A percentile compares a stretch with the other conserved stretches of the same genome.
Evolutionary conservation across 331 rosid species (phyloP).

Genomic region (Malus hybrid): DNA sequence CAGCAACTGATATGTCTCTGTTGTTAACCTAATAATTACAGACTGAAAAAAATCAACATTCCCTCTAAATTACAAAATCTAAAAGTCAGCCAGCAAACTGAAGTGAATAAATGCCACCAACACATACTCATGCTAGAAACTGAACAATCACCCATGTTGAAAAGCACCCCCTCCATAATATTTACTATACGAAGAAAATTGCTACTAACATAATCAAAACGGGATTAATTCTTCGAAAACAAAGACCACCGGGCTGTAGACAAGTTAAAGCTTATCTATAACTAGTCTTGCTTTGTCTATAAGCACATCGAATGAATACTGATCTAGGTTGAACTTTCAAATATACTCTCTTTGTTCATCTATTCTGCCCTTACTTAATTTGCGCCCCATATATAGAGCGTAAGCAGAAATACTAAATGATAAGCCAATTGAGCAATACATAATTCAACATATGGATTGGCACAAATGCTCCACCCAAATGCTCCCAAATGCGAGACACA

Average conservation of each 20-base stretch:
- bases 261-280: background rate
- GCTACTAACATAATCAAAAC: background rate
- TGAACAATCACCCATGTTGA: background rate
- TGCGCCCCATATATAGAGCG: no score
- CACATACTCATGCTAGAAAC: background rate
- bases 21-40: constrained; percentile 71
- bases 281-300: no score
- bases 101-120: background rate
- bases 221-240: background rate
- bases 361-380: no score
- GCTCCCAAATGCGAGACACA: background rate
- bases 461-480: background rate
- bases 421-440: background rate
- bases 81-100: background rate
- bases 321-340: no score
- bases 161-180: background rate
- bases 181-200: background rate
- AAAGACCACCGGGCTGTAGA: background rate
- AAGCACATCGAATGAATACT: no score
- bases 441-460: background rate
- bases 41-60: constrained; percentile 5
- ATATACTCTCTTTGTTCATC: no score
- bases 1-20: constrained; percentile 89
- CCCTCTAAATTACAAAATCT: background rate
- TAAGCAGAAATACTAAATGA: no score